Percentiles rank a stretch among this genome's conserved stretches.
These are phyloP conservation scores for Atkinsonella hypoxylon DNA, from an alignment of 2,329 filamentous ascomycete species.

Conservation along the genomic window DNA sequence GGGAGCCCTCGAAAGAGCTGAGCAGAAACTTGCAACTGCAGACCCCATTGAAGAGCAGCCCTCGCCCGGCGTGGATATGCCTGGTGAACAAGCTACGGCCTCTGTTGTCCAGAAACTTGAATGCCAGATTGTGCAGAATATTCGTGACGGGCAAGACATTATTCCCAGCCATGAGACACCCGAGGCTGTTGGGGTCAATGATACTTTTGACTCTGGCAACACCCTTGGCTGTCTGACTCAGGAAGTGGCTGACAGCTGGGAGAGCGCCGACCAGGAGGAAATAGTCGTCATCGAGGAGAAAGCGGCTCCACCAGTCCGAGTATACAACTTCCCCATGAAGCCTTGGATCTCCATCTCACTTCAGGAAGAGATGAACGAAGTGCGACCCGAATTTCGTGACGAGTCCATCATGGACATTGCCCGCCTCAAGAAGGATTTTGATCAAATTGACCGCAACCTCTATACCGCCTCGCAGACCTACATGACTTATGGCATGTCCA, in stretches of 20 bases:
- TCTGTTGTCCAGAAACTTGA: constrained; percentile 8
- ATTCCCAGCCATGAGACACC: constrained; percentile 30
- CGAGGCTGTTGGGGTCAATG: constrained; percentile 31
- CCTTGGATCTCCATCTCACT: constrained; percentile 88
- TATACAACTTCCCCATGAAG: constrained; percentile 94
- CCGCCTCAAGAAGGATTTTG: constrained; percentile 91
- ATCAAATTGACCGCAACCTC: constrained; percentile 89
- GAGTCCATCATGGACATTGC: constrained; percentile 86
- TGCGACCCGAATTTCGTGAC: constrained; percentile 56
- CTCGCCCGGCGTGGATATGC: constrained; percentile 23
- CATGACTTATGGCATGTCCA: constrained; percentile 89
- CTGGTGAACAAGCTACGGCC: neutral
- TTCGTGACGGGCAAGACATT: constrained; percentile 41
- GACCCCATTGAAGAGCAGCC: constrained; percentile 14
- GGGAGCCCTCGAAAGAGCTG: constrained; percentile 48
- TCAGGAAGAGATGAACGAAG: constrained; percentile 40
- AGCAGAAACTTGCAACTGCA: constrained; percentile 35
- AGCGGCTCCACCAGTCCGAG: constrained; percentile 54
- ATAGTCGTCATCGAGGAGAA: constrained; percentile 55
- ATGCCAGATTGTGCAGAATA: constrained; percentile 13
- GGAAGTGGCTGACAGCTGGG: constrained; percentile 77
- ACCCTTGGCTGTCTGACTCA: constrained; percentile 43
- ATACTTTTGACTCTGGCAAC: constrained; percentile 36
- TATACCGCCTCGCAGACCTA: constrained; percentile 82
- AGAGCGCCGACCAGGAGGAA: constrained; percentile 68